Percentiles rank a stretch among this genome's conserved stretches.
phyloP scores from a whole-genome alignment of 2,329 filamentous ascomycete species.

The Diaporthe batatas region DNA sequence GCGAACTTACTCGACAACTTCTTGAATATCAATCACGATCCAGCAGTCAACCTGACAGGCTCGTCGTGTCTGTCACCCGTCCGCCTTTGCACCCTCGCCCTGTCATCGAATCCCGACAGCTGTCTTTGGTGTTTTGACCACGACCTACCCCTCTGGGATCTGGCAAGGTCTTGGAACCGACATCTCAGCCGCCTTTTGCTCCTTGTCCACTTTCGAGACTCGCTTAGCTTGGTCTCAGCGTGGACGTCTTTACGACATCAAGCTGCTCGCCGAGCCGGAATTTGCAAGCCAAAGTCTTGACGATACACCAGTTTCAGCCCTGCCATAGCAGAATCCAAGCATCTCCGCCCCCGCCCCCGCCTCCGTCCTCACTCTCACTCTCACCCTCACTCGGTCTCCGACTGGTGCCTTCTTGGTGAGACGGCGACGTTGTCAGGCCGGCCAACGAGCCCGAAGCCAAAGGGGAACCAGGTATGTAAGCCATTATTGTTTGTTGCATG shows the following conservation, averaged over 20 bases:
- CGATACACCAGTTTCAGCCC: constrained; percentile 11
- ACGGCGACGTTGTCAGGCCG: constrained; percentile 15
- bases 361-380: not conserved
- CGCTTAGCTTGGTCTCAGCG: not conserved
- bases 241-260: not conserved
- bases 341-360: too few species aligned
- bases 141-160: not conserved
- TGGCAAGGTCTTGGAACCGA: not conserved
- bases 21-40: not conserved
- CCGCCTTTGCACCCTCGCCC: not conserved
- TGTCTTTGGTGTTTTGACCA: not conserved
- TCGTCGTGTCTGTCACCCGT: not conserved
- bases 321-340: not conserved
- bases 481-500: constrained; percentile 18
- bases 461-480: constrained; percentile 32
- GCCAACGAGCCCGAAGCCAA: constrained; percentile 12
- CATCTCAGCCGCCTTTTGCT: constrained; percentile 12
- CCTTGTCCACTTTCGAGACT: not conserved
- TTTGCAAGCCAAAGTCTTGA: not conserved
- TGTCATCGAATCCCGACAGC: not conserved
- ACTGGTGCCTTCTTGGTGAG: constrained; percentile 7
- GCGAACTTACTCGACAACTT: not conserved
- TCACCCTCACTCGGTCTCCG: not conserved
- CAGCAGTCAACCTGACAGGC: not conserved
- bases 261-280: not conserved